A percentile compares a stretch with the other conserved stretches of the same genome.
Conservation (phyloP, 2,329 filamentous ascomycete genomes). For the Arthrobotrys megalospora region DNA sequence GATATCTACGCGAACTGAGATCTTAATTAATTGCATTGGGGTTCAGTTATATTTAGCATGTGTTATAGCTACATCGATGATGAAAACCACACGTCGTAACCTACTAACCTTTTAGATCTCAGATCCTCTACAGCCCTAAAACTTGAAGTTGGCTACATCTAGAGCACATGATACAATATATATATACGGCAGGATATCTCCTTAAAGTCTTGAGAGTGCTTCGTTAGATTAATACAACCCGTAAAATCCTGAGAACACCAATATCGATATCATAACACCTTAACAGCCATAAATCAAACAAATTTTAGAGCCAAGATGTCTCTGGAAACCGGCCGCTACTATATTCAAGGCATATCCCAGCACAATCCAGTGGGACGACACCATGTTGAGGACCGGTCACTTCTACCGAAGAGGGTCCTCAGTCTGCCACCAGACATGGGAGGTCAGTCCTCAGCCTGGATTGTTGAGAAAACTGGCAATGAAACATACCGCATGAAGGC, state of each 20-base stretch:
- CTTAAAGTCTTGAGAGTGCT: background rate
- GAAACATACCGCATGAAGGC: conserved; percentile 3
- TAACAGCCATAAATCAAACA: background rate
- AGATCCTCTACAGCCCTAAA: no score
- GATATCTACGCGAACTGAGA: background rate
- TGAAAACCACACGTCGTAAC: no score
- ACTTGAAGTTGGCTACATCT: no score
- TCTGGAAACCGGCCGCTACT: conserved; percentile 7
- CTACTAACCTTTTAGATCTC: no score
- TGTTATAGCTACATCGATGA: no score
- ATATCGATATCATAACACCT: background rate
- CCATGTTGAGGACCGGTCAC: conserved; percentile 24
- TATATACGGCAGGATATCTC: background rate
- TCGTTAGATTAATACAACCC: no score
- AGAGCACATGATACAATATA: background rate
- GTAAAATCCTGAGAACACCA: no score
- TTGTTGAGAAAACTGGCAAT: conserved; percentile 10
- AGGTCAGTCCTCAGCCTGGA: background rate
- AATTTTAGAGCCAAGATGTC: conserved; percentile 5
- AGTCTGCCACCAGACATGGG: conserved; percentile 7
- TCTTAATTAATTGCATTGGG: background rate
- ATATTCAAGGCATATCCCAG: conserved; percentile 1
- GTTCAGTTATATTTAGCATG: no score
- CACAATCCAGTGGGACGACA: conserved; percentile 8
- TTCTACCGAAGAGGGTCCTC: conserved; percentile 26